phyloP scores from a whole-genome alignment of 306 rosid genomes.

The Neltuma alba region DNA sequence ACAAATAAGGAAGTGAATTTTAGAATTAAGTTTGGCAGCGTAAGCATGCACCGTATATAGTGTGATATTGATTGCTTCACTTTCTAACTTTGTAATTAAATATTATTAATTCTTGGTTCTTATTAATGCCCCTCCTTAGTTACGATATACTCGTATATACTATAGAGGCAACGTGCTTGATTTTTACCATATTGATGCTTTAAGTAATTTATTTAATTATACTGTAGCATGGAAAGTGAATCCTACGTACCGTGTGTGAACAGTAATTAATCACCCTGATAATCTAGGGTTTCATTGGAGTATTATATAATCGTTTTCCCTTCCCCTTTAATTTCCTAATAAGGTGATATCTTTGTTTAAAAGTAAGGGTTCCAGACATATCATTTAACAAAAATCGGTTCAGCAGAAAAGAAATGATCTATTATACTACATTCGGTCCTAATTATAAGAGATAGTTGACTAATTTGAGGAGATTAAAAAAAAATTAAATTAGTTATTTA shows the following conservation, averaged over 20 bases:
- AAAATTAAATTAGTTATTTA: no score
- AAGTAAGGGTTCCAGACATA: background rate
- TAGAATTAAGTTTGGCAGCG: constrained; percentile 11
- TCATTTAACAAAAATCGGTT: background rate
- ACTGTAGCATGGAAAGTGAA: background rate
- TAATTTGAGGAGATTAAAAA: no score
- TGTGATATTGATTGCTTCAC: constrained; percentile 19
- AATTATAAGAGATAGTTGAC: no score
- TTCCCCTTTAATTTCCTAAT: background rate
- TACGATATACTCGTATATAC: no score
- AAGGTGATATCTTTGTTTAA: background rate
- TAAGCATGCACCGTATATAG: constrained; percentile 34
- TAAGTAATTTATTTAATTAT: background rate
- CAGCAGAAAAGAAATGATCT: no score
- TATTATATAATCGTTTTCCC: background rate
- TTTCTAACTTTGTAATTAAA: constrained; percentile 22
- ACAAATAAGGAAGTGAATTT: background rate
- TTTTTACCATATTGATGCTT: background rate
- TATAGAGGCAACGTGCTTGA: background rate
- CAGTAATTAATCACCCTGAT: constrained; percentile 4
- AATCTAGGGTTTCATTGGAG: background rate
- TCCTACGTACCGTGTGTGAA: no score
- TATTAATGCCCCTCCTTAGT: constrained; percentile 16
- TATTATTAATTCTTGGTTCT: constrained; percentile 10
- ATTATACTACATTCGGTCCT: no score